Percentiles rank a stretch among this genome's conserved stretches.
Conservation (phyloP, 441 rosid species). For the Populus hybrid region DNA sequence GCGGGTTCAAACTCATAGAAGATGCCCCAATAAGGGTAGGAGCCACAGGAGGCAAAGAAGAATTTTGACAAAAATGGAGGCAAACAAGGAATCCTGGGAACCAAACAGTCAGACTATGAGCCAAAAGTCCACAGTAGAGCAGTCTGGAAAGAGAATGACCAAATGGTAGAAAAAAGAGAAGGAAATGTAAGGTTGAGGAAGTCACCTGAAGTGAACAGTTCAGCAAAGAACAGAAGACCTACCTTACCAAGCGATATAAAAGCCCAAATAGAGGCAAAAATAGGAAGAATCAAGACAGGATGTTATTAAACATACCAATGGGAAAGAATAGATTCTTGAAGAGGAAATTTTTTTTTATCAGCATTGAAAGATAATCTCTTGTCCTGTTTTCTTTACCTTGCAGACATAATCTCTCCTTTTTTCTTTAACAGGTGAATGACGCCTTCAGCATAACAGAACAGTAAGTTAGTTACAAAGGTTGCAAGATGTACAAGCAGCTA, state of each 20-base stretch:
- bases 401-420: constrained; percentile 96
- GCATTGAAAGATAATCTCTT: constrained; percentile 52
- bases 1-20: neutral
- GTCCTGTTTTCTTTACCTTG: constrained; percentile 73
- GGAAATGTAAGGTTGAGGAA: constrained; percentile 9
- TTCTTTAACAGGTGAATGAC: constrained; percentile 86
- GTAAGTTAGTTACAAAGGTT: constrained; percentile 66
- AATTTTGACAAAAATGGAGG: constrained; percentile 9
- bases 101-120: constrained; percentile 4
- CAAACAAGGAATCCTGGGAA: constrained; percentile 12
- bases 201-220: neutral
- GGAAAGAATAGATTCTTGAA: constrained; percentile 29
- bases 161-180: neutral
- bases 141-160: constrained; percentile 5
- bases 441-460: constrained; percentile 99
- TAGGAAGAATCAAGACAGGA: constrained; percentile 19
- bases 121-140: constrained; percentile 6
- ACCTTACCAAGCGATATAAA: constrained; percentile 12
- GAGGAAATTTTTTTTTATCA: constrained; percentile 34
- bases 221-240: constrained; percentile 21
- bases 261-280: constrained; percentile 15
- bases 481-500: constrained; percentile 58
- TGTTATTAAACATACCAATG: constrained; percentile 10
- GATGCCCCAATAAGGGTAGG: neutral
- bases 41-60: neutral